phyloP scores from a whole-genome alignment of 2,329 filamentous ascomycete genomes.

The Hymenoscyphus albidus region DNA sequence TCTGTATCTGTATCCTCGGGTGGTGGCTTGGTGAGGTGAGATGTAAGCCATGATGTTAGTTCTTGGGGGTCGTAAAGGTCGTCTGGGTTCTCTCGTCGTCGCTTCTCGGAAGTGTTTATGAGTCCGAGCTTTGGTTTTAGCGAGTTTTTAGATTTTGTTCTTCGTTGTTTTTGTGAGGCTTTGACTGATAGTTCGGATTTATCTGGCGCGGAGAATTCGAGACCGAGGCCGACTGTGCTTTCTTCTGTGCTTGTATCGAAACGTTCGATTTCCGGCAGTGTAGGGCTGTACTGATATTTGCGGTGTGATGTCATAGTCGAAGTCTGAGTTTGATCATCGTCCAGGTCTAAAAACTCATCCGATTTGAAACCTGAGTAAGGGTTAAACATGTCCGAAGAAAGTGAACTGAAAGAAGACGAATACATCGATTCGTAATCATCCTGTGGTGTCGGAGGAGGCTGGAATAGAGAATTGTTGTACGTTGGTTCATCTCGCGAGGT shows the following conservation, averaged over 20 bases:
- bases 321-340: background rate
- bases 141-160: background rate
- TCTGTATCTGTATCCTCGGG: background rate
- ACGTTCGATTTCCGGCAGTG: background rate
- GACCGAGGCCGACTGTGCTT: background rate
- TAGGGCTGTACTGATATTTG: background rate
- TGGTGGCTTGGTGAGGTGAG: background rate
- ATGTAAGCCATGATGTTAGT: background rate
- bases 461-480: background rate
- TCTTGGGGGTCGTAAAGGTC: background rate
- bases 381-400: background rate
- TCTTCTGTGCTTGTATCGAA: background rate
- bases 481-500: background rate
- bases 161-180: background rate
- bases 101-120: background rate
- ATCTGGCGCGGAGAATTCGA: background rate
- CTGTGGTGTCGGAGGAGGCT: background rate
- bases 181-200: no score
- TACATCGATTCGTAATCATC: background rate
- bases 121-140: background rate
- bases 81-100: background rate
- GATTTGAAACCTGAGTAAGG: background rate
- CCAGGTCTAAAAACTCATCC: background rate
- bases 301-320: background rate
- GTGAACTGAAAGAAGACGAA: background rate